A percentile compares a stretch with the other conserved stretches of the same genome.
Conservation (phyloP, 371 early-diverging fungal species). For the Actinomortierella wolfii region DNA sequence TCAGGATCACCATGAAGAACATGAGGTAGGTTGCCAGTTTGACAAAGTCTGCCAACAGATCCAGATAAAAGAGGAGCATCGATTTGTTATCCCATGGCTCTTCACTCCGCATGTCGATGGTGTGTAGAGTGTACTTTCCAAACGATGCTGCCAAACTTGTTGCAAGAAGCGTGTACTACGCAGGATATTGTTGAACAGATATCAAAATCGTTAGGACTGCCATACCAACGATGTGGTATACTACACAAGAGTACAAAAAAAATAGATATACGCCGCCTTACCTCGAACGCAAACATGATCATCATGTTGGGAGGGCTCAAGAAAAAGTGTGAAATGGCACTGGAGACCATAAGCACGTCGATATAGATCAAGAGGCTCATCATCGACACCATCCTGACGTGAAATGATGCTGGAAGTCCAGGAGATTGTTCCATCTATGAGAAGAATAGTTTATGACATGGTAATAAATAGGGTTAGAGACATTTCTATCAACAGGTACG, state of each 20-base stretch:
- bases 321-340: slow-evolving; percentile 68
- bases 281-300: slow-evolving; percentile 97
- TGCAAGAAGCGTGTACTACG: slow-evolving; percentile 85
- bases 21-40: slow-evolving; percentile 84
- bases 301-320: slow-evolving; percentile 82
- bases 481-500: too few relatives aligned
- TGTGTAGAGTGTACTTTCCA: slow-evolving; percentile 84
- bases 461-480: too few relatives aligned
- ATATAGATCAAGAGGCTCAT: slow-evolving; percentile 66
- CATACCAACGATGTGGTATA: background rate
- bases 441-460: background rate
- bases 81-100: slow-evolving; percentile 95
- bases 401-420: slow-evolving; percentile 61
- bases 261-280: slow-evolving; percentile 46
- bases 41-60: slow-evolving; percentile 82
- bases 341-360: slow-evolving; percentile 72
- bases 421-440: slow-evolving; percentile 87
- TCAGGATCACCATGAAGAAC: slow-evolving; percentile 86
- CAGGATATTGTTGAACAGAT: background rate
- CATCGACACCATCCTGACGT: slow-evolving; percentile 71
- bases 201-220: background rate
- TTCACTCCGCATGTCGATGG: slow-evolving; percentile 80
- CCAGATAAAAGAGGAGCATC: slow-evolving; percentile 88
- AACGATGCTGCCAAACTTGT: slow-evolving; percentile 71
- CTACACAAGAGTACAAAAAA: background rate